Percentiles rank a stretch among this genome's conserved stretches.
phyloP scores from a whole-genome alignment of 352 stramenopile species.

The Phytophthora cactorum region DNA sequence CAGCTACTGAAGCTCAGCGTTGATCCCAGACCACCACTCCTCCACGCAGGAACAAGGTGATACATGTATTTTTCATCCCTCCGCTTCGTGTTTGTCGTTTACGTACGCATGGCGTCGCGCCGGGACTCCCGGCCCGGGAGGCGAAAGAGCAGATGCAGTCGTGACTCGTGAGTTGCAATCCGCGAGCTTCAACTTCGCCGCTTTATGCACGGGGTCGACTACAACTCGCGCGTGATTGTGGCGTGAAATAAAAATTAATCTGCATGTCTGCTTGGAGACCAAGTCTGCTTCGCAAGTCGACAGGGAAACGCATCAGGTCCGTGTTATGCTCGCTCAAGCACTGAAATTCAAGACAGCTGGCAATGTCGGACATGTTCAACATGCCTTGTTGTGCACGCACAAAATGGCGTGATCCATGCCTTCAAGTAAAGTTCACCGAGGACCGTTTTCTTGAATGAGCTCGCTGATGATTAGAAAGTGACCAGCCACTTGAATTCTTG shows the following conservation, averaged over 20 bases:
- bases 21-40: neutral
- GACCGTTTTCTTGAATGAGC: slow-evolving; percentile 2
- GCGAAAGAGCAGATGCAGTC: neutral
- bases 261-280: neutral
- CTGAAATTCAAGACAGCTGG: slow-evolving; percentile 30
- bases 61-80: neutral
- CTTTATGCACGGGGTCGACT: slow-evolving; percentile 17
- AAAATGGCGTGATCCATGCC: no score
- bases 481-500: slow-evolving; percentile 29
- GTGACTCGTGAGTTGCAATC: neutral
- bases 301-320: neutral
- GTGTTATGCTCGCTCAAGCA: slow-evolving; percentile 9
- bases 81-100: slow-evolving; percentile 2
- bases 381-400: neutral
- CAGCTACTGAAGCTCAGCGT: slow-evolving; percentile 1
- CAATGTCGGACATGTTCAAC: neutral
- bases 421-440: neutral
- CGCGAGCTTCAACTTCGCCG: slow-evolving; percentile 23
- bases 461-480: slow-evolving; percentile 18
- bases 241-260: slow-evolving; percentile 5
- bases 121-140: no score
- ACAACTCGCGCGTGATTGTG: slow-evolving; percentile 9
- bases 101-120: neutral
- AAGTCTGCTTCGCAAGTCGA: neutral
- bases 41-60: neutral